Base-by-base conservation (phyloP, 176 grass and related monocot species). In the Carex littledalei region DNA sequence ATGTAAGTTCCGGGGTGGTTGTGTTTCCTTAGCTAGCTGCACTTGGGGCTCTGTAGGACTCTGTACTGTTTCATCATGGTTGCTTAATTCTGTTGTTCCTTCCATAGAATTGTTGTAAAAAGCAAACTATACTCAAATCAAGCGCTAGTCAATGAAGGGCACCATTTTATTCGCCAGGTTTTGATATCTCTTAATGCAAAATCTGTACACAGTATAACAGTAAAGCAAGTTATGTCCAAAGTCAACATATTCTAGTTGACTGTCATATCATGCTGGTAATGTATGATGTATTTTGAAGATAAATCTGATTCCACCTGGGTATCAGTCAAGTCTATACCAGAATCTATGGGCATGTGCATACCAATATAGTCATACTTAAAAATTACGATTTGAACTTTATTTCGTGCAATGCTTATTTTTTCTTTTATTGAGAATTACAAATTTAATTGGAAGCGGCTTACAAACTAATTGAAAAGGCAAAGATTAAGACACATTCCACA, bases 21-120 rank as follows among this genome's bases (percentile, higher is more conserved):
- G 88, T 84, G 16, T 63, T 92, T 87, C 95, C 94, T 84, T 94
- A 55, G 79, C 87, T 90, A 81, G 32, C 56, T 75, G 89, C 83
- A 4, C 85, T 68, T 45, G 81, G 39, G 41, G 1, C 8, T 83
- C 91, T 0, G 69, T 57, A 0, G 89, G 71, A 56, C 61, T 66
- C 31, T 90, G 89, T 31, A 79, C 67, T 2, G 39, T 84, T 14
- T 86, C 90, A 35, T 77, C 85, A 56, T 84, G 87, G 55, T 71
- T 83, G 86, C 92, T 85, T 35, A 90, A 78, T 67, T 87, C 85
- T 52, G 91, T 10, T 4, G 87, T 55, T 26, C 87, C 93, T 76
- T 95, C 97, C 97, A 99, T 99, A 0, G 32, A 49, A 57, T 77
- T 43, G 41, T 47, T 29, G 29, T 67, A 31, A 78, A 56, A 31